Percentiles rank a stretch among this genome's conserved stretches.
These are phyloP conservation scores for Yarrowia bubula DNA, from an alignment of 805 yeast species.

Conservation along the genomic window DNA sequence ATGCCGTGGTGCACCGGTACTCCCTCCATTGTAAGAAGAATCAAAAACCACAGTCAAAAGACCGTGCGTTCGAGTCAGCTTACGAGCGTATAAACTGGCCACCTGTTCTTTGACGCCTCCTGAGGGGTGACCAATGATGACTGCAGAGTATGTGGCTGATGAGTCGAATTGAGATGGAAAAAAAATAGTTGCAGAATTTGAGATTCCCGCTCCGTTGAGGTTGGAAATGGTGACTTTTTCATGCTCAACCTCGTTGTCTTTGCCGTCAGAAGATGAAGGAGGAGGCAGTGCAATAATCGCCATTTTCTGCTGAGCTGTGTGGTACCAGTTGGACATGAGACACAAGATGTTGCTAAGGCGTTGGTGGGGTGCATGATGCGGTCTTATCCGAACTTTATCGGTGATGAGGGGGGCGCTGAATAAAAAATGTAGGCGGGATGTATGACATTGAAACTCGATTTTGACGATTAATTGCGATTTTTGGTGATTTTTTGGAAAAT, in stretches of 20 bases:
- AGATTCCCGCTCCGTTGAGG: not conserved
- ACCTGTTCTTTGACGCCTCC: constrained; percentile 30
- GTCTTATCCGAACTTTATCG: not conserved
- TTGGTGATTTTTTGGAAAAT: no score
- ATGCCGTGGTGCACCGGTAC: constrained; percentile 29
- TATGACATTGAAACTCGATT: no score
- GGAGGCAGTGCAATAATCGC: not conserved
- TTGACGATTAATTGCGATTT: no score
- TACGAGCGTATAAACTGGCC: constrained; percentile 27
- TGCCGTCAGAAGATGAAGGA: not conserved
- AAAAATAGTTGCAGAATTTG: not conserved
- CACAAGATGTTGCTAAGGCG: not conserved
- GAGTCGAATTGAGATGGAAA: constrained; percentile 25
- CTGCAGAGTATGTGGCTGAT: constrained; percentile 27
- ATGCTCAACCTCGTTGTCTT: not conserved
- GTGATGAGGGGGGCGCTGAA: not conserved
- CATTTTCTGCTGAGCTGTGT: not conserved
- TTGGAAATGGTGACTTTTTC: not conserved
- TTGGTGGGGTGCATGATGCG: not conserved
- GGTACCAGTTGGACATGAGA: constrained; percentile 9
- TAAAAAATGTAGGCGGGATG: no score
- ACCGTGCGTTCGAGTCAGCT: constrained; percentile 23
- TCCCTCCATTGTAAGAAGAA: constrained; percentile 30
- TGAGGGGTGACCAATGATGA: constrained; percentile 28
- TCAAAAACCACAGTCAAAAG: constrained; percentile 29